phyloP scores from a whole-genome alignment of 768 basidiomycete genomes.

The Pleurotus platypus region DNA sequence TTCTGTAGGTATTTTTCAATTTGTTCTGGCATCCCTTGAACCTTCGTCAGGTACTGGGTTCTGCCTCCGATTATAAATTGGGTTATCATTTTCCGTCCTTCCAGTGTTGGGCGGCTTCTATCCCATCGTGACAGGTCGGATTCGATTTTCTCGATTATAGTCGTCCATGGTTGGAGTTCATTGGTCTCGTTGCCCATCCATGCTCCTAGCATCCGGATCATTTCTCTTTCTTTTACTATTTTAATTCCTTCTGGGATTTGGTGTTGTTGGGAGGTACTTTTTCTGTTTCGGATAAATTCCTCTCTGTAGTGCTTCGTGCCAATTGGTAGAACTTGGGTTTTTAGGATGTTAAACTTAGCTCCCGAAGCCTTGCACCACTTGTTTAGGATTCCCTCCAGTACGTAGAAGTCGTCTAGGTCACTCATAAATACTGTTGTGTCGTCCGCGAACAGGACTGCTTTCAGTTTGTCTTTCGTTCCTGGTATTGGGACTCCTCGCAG shows the following conservation, averaged over 20 bases:
- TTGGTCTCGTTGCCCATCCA: slow-evolving; percentile 25
- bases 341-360: slow-evolving; percentile 23
- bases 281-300: neutral
- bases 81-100: slow-evolving; percentile 20
- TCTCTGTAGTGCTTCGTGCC: slow-evolving; percentile 15
- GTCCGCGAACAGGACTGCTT: slow-evolving; percentile 35
- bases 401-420: neutral
- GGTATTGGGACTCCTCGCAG: slow-evolving; percentile 22
- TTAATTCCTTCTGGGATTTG: slow-evolving; percentile 16
- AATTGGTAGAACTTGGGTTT: slow-evolving; percentile 26
- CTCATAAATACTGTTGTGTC: slow-evolving; percentile 23
- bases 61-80: slow-evolving; percentile 24
- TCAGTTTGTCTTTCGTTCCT: slow-evolving; percentile 16
- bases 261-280: neutral
- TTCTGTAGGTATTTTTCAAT: slow-evolving; percentile 11
- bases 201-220: slow-evolving; percentile 26
- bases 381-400: slow-evolving; percentile 10
- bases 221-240: slow-evolving; percentile 24
- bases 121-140: slow-evolving; percentile 18
- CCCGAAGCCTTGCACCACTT: slow-evolving; percentile 24
- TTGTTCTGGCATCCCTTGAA: slow-evolving; percentile 31
- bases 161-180: slow-evolving; percentile 17
- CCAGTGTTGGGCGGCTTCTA: slow-evolving; percentile 22
- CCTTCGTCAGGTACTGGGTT: slow-evolving; percentile 30
- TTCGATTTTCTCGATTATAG: slow-evolving; percentile 12